These are phyloP conservation scores for Lentinus tigrinus DNA, from an alignment of 768 basidiomycete genomes.

Conservation along the genomic window DNA sequence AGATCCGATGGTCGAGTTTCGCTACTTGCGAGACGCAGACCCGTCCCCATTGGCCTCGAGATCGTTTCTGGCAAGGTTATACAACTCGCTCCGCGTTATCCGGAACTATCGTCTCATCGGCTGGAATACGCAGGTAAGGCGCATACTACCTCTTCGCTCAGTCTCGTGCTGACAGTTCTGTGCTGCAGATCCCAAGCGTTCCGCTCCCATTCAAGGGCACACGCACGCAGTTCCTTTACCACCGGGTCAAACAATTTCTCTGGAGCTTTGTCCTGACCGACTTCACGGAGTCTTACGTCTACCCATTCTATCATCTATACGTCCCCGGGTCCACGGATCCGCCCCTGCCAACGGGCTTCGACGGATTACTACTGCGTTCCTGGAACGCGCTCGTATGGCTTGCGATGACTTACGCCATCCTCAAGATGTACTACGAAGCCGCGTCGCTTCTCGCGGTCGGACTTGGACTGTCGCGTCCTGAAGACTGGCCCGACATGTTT, in stretches of 20 bases:
- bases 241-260: background rate
- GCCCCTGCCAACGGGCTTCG: background rate
- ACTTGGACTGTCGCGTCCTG: background rate
- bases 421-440: constrained; percentile 12
- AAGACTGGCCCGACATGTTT: constrained; percentile 19
- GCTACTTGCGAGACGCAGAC: background rate
- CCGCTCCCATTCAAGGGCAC: constrained; percentile 8
- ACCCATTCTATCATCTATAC: constrained; percentile 3
- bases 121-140: constrained; percentile 19
- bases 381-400: background rate
- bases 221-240: constrained; percentile 3
- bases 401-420: background rate
- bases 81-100: constrained; percentile 6
- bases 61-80: constrained; percentile 4
- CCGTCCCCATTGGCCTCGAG: background rate
- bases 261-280: constrained; percentile 8
- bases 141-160: no score
- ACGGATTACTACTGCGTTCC: background rate
- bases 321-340: background rate
- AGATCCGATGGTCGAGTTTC: constrained; percentile 9
- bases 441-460: constrained; percentile 8
- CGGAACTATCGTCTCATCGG: constrained; percentile 19
- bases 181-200: background rate
- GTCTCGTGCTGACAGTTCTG: no score
- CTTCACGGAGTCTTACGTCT: constrained; percentile 6